These are phyloP conservation scores for Russula griseocarnosa DNA, from an alignment of 768 basidiomycete species.

Conservation along the genomic window DNA sequence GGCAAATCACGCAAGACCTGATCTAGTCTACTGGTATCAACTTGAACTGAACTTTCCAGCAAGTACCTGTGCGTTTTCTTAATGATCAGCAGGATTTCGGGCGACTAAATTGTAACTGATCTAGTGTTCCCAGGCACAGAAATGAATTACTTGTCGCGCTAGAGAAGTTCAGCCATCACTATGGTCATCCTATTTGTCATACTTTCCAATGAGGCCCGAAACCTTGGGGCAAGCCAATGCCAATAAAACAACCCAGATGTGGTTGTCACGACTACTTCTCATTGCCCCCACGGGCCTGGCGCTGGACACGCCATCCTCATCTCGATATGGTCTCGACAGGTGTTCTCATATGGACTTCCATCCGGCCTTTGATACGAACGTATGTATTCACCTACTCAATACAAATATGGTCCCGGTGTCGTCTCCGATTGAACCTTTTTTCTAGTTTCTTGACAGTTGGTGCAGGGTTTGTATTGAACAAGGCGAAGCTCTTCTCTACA, in stretches of 20 bases:
- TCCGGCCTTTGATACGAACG: slow-evolving; percentile 15
- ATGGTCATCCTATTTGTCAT: no score
- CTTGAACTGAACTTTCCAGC: no score
- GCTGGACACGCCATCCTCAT: neutral
- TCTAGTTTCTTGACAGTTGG: slow-evolving; percentile 51
- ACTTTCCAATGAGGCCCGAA: no score
- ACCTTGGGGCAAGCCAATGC: no score
- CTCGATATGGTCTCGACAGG: slow-evolving; percentile 16
- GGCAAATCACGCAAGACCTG: no score
- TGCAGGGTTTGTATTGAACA: slow-evolving; percentile 56
- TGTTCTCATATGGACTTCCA: slow-evolving; percentile 8
- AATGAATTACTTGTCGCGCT: no score
- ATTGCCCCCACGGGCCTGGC: neutral
- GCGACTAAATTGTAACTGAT: no score
- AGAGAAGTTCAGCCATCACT: no score
- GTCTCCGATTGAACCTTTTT: neutral
- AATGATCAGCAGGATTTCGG: no score
- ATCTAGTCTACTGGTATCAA: no score
- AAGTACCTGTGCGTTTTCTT: no score
- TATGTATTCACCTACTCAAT: slow-evolving; percentile 4
- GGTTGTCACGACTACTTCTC: neutral
- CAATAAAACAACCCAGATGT: neutral
- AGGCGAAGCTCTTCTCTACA: slow-evolving; percentile 55
- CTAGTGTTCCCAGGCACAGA: no score
- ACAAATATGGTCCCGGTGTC: neutral